Conservation (phyloP, 441 rosid species). For the Hura crepitans region DNA sequence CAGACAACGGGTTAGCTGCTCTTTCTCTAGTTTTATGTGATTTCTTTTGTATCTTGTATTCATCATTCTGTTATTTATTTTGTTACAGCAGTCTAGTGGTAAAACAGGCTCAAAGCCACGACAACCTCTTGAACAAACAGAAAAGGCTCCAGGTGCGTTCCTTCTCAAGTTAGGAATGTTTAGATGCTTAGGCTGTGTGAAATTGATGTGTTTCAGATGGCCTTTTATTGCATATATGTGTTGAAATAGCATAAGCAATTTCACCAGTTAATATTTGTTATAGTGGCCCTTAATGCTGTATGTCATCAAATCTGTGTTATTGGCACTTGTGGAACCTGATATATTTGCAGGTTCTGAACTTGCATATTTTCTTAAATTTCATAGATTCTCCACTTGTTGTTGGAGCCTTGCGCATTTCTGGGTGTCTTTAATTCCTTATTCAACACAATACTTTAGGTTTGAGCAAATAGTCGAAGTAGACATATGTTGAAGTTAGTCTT, state of each 20-base stretch:
- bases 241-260: conserved; percentile 28
- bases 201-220: not conserved
- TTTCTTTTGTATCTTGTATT: conserved; percentile 18
- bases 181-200: conserved; percentile 6
- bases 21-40: conserved; percentile 2
- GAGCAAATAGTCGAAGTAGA: not conserved
- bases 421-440: not conserved
- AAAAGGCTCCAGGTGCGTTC: conserved; percentile 52
- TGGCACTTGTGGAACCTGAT: not conserved
- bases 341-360: not conserved
- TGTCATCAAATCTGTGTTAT: not conserved
- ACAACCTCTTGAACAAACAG: conserved; percentile 35
- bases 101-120: conserved; percentile 41
- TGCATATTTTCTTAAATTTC: not conserved
- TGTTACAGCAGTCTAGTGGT: conserved; percentile 21
- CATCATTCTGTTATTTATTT: conserved; percentile 16
- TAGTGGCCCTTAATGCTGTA: not conserved
- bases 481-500: not conserved
- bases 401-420: not conserved
- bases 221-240: conserved; percentile 17
- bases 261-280: not conserved
- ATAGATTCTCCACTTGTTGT: not conserved
- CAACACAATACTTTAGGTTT: not conserved
- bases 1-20: conserved; percentile 56
- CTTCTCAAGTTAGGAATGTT: conserved; percentile 39